Percentiles rank a stretch among this genome's conserved stretches.
These are phyloP conservation scores for Chrysochromulina parva DNA, from an alignment of 78 protist species.

Conservation along the genomic window DNA sequence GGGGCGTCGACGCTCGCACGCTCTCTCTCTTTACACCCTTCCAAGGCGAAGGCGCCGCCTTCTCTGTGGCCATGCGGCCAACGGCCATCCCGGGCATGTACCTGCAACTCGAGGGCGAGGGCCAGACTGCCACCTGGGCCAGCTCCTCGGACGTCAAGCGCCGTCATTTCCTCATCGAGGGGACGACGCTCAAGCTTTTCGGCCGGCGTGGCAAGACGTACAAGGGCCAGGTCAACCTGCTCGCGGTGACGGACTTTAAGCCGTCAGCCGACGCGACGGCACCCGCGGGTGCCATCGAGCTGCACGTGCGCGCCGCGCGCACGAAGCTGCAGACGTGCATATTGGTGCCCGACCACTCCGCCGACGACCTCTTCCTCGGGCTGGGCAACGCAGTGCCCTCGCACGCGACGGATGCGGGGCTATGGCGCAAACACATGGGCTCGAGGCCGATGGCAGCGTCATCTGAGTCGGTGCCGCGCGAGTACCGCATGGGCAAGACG, in stretches of 20 bases:
- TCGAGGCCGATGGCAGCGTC: not conserved
- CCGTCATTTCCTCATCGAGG: constrained; percentile 7
- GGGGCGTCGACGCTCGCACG: too few relatives aligned
- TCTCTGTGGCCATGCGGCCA: too few relatives aligned
- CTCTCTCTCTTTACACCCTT: too few relatives aligned
- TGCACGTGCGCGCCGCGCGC: not conserved
- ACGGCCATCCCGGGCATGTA: too few relatives aligned
- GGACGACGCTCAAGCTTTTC: not conserved
- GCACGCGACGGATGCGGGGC: not conserved
- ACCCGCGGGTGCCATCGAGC: not conserved
- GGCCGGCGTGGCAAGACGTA: constrained; percentile 5
- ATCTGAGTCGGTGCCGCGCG: not conserved
- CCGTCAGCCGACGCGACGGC: not conserved
- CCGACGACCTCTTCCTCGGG: not conserved
- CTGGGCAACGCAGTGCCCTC: not conserved
- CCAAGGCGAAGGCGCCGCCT: too few relatives aligned
- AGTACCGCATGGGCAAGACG: not conserved
- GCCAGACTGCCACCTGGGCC: too few relatives aligned
- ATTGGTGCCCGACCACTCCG: not conserved
- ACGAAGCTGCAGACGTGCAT: too few relatives aligned
- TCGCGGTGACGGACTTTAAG: not conserved
- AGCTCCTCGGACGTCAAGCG: not conserved
- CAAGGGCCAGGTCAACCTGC: not conserved
- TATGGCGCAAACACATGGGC: not conserved
- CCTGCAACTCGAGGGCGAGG: too few relatives aligned